These are phyloP conservation scores for Cladosporium sp. DNA, from an alignment of 2,329 filamentous ascomycete species.

Conservation along the genomic window DNA sequence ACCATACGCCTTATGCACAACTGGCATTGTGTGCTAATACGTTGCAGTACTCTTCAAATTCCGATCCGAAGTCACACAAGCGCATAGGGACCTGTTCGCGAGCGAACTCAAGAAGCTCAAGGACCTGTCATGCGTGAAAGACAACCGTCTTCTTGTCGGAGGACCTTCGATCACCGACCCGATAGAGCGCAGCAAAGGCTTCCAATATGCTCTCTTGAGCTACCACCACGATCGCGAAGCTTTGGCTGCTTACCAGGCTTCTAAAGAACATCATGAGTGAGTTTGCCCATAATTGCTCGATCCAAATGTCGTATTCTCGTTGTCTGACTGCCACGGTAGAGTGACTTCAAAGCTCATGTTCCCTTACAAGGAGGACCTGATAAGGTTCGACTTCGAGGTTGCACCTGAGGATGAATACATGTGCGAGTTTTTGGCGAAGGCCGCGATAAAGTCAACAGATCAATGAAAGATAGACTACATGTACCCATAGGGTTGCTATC, in stretches of 20 bases:
- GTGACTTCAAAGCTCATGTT: conserved; percentile 55
- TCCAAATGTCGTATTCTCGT: not conserved
- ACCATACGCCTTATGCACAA: not conserved
- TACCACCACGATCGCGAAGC: conserved; percentile 52
- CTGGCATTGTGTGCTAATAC: not conserved
- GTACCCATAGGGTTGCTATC: conserved; percentile 54
- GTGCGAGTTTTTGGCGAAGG: conserved; percentile 16
- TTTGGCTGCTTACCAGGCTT: conserved; percentile 55
- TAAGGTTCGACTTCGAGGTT: conserved; percentile 59
- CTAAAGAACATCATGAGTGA: conserved; percentile 52
- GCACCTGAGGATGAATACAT: conserved; percentile 43
- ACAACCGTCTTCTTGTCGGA: conserved; percentile 54
- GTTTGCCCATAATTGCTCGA: not conserved
- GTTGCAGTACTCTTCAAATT: conserved; percentile 55
- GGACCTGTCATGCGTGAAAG: conserved; percentile 50
- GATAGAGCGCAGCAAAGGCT: conserved; percentile 56
- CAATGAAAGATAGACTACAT: conserved; percentile 51
- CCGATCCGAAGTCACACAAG: conserved; percentile 43
- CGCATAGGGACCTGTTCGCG: conserved; percentile 51
- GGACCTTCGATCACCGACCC: conserved; percentile 57
- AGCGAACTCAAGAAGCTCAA: conserved; percentile 54
- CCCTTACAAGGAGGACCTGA: conserved; percentile 57
- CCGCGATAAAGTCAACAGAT: not conserved
- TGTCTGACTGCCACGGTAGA: conserved; percentile 39
- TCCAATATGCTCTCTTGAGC: conserved; percentile 55